These are phyloP conservation scores for Rubus parviflorus DNA, from an alignment of 306 rosid genomes.

Conservation along the genomic window DNA sequence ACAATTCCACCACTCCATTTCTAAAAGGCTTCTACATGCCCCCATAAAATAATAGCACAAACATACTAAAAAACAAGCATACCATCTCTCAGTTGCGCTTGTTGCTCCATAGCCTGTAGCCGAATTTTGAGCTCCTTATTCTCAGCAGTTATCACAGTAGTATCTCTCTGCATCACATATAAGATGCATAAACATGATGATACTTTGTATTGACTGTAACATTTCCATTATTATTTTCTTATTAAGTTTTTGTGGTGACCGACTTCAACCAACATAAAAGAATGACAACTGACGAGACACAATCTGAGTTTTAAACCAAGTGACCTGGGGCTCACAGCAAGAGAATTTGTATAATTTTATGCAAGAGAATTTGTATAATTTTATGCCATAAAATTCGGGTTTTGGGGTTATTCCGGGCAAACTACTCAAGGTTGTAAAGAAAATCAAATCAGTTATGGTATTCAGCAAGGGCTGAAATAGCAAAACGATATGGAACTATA, in stretches of 20 bases:
- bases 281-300: background rate
- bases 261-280: slow-evolving; percentile 17
- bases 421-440: too few relatives aligned
- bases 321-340: background rate
- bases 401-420: background rate
- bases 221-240: background rate
- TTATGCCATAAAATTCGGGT: background rate
- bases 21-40: slow-evolving; percentile 3
- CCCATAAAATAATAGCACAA: slow-evolving; percentile 8
- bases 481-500: too few relatives aligned
- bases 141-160: slow-evolving; percentile 60
- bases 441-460: too few relatives aligned
- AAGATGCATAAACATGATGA: slow-evolving; percentile 9
- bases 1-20: background rate
- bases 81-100: slow-evolving; percentile 95
- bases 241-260: slow-evolving; percentile 2
- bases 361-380: background rate
- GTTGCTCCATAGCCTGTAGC: slow-evolving; percentile 83
- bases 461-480: too few relatives aligned
- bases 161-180: slow-evolving; percentile 81
- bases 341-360: background rate
- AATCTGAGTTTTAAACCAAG: background rate
- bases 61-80: slow-evolving; percentile 20
- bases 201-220: background rate
- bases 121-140: slow-evolving; percentile 91